Percentiles rank a stretch among this genome's conserved stretches.
Conservation (phyloP, 257 asterid genomes). For the Nicotiana obtusifolia region DNA sequence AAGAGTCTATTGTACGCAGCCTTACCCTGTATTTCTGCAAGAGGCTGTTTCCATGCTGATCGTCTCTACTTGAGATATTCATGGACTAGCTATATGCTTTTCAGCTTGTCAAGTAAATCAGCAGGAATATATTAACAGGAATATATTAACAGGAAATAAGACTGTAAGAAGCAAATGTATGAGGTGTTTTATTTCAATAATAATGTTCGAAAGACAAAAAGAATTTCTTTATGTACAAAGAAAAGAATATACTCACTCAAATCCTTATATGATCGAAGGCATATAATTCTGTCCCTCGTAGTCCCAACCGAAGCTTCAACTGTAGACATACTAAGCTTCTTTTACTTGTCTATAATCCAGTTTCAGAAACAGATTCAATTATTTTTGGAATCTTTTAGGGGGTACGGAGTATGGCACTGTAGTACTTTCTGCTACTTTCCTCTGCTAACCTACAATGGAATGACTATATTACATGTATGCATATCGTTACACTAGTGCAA, state of each 20-base stretch:
- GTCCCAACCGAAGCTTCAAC: background rate
- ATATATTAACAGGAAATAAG: background rate
- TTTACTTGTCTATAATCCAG: background rate
- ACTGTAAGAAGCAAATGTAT: background rate
- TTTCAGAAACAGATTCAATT: background rate
- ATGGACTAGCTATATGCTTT: background rate
- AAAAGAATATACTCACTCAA: background rate
- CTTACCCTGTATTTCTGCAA: too few relatives aligned
- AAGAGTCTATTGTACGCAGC: too few relatives aligned
- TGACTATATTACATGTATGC: constrained; percentile 6
- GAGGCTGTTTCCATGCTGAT: too few relatives aligned
- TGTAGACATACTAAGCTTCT: background rate
- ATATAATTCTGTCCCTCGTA: background rate
- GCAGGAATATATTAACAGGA: background rate
- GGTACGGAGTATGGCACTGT: background rate
- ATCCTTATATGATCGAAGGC: background rate
- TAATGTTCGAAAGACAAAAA: background rate
- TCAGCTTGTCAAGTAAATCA: background rate
- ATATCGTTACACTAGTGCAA: constrained; percentile 45
- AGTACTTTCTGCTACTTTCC: background rate
- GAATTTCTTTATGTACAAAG: background rate
- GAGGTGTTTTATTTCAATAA: background rate
- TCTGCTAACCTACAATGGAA: constrained; percentile 2
- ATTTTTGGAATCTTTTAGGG: background rate
- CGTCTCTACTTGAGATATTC: background rate